These are phyloP conservation scores for Phylloporus sp. DNA, from an alignment of 1,284 basidiomycete genomes.

Conservation along the genomic window DNA sequence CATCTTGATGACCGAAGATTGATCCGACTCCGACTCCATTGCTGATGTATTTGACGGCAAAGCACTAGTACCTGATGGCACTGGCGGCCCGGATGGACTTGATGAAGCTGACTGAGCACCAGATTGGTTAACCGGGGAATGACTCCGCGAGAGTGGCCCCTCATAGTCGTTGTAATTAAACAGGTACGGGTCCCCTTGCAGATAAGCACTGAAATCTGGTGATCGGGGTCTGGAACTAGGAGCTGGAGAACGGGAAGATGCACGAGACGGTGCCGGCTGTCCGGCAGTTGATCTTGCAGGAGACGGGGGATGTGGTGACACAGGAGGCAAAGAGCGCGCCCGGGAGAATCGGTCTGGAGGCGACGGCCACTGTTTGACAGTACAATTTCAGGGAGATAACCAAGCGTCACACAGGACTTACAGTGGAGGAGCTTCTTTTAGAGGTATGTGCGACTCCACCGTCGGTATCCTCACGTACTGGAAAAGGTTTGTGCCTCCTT, in stretches of 20 bases:
- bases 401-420: conserved; percentile 18
- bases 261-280: conserved; percentile 7
- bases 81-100: conserved; percentile 28
- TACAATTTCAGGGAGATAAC: conserved; percentile 4
- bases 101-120: conserved; percentile 16
- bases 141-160: conserved; percentile 2
- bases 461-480: conserved; percentile 26
- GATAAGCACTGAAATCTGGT: conserved; percentile 20
- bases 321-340: conserved; percentile 20
- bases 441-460: background rate
- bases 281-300: conserved; percentile 8
- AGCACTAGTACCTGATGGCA: conserved; percentile 30
- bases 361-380: conserved; percentile 16
- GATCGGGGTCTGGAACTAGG: conserved; percentile 12
- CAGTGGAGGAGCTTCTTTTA: conserved; percentile 8
- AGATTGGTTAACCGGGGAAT: conserved; percentile 13
- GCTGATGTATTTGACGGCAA: conserved; percentile 25
- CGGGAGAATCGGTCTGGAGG: conserved; percentile 10
- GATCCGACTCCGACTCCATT: conserved; percentile 29
- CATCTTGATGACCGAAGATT: conserved; percentile 23
- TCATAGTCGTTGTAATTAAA: conserved; percentile 17
- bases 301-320: conserved; percentile 12
- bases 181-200: conserved; percentile 23
- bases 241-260: conserved; percentile 19
- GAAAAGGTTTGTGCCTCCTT: conserved; percentile 44